Conservation (phyloP, 164 flowering plant genomes). For the Nymphaea thermarum region DNA sequence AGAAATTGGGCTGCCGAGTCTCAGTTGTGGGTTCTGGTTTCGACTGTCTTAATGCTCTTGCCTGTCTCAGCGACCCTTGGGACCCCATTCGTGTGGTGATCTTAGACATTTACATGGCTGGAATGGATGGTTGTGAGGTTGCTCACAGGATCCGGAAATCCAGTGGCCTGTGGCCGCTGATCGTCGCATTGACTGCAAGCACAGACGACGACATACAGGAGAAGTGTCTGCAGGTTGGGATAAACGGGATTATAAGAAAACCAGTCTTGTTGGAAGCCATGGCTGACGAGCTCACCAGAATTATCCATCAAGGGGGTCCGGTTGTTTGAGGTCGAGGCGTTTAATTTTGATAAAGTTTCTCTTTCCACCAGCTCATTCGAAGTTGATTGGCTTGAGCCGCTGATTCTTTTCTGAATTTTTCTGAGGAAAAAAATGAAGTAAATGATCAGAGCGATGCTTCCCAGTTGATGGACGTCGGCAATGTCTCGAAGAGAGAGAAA, state of each 20-base stretch:
- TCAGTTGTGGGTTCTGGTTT: constrained; percentile 65
- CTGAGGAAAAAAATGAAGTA: too few relatives aligned
- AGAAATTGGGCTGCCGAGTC: constrained; percentile 78
- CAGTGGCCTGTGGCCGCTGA: constrained; percentile 60
- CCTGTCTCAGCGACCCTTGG: constrained; percentile 25
- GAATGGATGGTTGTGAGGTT: constrained; percentile 79
- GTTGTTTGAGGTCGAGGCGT: constrained; percentile 6
- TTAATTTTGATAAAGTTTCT: neutral
- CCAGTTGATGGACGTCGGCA: too few relatives aligned
- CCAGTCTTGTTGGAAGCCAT: constrained; percentile 58
- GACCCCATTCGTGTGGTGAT: constrained; percentile 35
- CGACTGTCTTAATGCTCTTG: constrained; percentile 61
- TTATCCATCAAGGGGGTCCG: constrained; percentile 37
- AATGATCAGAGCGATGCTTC: too few relatives aligned
- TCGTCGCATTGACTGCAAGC: constrained; percentile 56
- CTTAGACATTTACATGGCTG: constrained; percentile 76
- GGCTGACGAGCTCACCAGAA: constrained; percentile 56
- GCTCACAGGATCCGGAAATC: constrained; percentile 54
- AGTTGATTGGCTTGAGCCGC: too few relatives aligned
- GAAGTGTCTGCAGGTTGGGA: constrained; percentile 54
- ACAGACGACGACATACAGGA: constrained; percentile 59
- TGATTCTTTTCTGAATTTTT: too few relatives aligned
- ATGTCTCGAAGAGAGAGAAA: too few relatives aligned
- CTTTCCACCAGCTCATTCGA: neutral
- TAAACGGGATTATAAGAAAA: constrained; percentile 67